A percentile compares a stretch with the other conserved stretches of the same genome.
Evolutionary conservation across 2,329 filamentous ascomycete genomes (phyloP).

Genomic region (Nigrospora sphaerica): DNA sequence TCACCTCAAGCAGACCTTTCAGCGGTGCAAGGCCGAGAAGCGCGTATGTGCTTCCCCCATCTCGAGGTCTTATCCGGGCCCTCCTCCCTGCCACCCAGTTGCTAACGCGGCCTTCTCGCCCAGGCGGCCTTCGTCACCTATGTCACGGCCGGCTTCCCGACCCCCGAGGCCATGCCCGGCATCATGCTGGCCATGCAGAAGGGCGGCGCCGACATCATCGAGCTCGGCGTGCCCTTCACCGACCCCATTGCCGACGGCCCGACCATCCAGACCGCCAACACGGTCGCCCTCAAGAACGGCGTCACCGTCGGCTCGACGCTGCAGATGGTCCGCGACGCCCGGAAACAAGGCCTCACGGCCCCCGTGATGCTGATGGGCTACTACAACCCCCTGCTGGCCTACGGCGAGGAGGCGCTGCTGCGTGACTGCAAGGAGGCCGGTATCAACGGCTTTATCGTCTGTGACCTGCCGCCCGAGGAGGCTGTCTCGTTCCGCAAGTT

Average conservation of each 20-base stretch:
- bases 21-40: constrained; percentile 51
- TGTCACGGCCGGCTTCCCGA: constrained; percentile 90
- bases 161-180: constrained; percentile 71
- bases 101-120: constrained; percentile 7
- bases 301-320: constrained; percentile 76
- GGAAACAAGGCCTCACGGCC: constrained; percentile 67
- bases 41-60: constrained; percentile 36
- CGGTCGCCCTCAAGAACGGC: constrained; percentile 79
- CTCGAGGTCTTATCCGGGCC: not conserved
- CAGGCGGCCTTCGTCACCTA: constrained; percentile 88
- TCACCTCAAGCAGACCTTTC: constrained; percentile 49
- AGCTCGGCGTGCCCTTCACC: constrained; percentile 93
- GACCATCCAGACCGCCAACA: constrained; percentile 94
- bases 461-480: constrained; percentile 93
- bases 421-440: constrained; percentile 77
- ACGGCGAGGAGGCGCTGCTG: constrained; percentile 86
- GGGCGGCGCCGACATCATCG: constrained; percentile 89
- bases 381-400: constrained; percentile 92
- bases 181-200: constrained; percentile 86
- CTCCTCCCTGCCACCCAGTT: not conserved
- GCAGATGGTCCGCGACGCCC: constrained; percentile 75
- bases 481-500: constrained; percentile 84
- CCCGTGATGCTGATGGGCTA: constrained; percentile 97
- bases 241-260: constrained; percentile 97
- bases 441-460: constrained; percentile 94